Evolutionary conservation across 108 stramenopile species (phyloP).

Genomic region (Fragilariopsis cylindrus): DNA sequence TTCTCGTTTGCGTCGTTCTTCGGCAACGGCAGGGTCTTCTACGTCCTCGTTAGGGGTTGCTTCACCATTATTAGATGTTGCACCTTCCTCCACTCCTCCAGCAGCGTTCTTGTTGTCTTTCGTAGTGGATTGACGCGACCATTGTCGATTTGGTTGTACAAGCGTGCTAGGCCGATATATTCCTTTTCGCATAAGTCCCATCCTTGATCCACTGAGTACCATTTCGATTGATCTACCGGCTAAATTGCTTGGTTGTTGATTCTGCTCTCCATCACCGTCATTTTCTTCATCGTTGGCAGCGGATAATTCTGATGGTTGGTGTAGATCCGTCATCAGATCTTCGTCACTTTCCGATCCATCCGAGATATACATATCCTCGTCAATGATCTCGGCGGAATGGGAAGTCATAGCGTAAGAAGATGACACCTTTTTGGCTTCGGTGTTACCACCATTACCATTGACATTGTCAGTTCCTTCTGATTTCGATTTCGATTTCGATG

Average conservation of each 20-base stretch:
- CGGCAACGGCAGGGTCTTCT: conserved; percentile 26
- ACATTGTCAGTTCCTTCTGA: neutral
- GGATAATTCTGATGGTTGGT: neutral
- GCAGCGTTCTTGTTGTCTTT: conserved; percentile 10
- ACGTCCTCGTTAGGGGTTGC: conserved; percentile 19
- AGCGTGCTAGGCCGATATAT: conserved; percentile 41
- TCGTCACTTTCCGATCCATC: conserved; percentile 57
- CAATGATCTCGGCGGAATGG: conserved; percentile 74
- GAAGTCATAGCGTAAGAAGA: conserved; percentile 69
- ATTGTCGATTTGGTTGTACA: conserved; percentile 75
- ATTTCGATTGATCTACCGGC: conserved; percentile 45
- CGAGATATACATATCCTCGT: conserved; percentile 78
- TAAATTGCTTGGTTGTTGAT: neutral
- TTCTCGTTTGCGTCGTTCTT: conserved; percentile 20
- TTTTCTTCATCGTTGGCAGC: neutral
- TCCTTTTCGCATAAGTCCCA: conserved; percentile 85
- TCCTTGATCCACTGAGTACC: conserved; percentile 65
- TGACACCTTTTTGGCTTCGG: conserved; percentile 3
- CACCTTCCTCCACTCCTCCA: conserved; percentile 6
- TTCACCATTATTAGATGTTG: conserved; percentile 2
- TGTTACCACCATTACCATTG: neutral
- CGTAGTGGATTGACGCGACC: conserved; percentile 50
- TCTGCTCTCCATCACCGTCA: neutral
- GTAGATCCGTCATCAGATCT: conserved; percentile 20
- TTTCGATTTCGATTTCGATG: neutral